Conservation (phyloP, 179 eudicot genomes). For the Vitellaria paradoxa region DNA sequence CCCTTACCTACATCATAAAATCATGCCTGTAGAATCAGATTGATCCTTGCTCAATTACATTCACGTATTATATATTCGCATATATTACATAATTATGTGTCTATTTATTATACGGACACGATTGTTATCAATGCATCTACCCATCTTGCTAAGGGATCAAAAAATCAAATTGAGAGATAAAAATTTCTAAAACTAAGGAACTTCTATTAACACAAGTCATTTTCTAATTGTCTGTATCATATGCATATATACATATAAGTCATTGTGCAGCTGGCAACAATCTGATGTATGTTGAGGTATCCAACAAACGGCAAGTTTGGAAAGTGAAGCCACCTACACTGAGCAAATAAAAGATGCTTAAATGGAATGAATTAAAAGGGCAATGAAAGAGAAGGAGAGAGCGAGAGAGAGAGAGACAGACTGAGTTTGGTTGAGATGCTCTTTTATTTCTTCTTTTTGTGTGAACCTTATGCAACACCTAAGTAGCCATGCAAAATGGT, state of each 20-base stretch:
- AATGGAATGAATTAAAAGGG: neutral
- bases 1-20: no score
- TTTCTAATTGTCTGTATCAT: slow-evolving; percentile 5
- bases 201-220: neutral
- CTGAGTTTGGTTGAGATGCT: no score
- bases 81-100: no score
- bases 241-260: neutral
- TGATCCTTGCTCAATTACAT: no score
- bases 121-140: no score
- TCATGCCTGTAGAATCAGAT: no score
- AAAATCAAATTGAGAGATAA: neutral
- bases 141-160: no score
- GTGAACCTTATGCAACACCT: slow-evolving; percentile 22
- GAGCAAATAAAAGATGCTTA: slow-evolving; percentile 11
- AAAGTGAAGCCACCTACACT: neutral
- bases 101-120: no score
- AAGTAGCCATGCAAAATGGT: slow-evolving; percentile 25
- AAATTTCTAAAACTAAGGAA: neutral
- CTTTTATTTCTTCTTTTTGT: slow-evolving; percentile 6
- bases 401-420: neutral
- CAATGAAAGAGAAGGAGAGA: slow-evolving; percentile 2
- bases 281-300: neutral
- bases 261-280: slow-evolving; percentile 14
- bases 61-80: no score
- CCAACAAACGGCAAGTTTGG: slow-evolving; percentile 13